These are phyloP conservation scores for Alternaria sp. DNA, from an alignment of 2,329 filamentous ascomycete species.

Conservation along the genomic window DNA sequence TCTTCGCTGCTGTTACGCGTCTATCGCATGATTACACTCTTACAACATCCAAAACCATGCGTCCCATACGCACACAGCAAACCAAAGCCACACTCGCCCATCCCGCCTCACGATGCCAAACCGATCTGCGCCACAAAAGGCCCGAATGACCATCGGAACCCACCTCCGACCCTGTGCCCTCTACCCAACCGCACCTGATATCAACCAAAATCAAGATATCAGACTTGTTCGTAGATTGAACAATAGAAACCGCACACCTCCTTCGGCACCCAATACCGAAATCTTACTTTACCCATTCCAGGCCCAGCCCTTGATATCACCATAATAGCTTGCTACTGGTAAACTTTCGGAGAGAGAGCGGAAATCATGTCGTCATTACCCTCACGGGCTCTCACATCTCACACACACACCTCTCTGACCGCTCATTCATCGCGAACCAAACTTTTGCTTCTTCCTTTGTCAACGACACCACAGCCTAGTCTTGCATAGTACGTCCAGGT, in stretches of 20 bases:
- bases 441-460: background rate
- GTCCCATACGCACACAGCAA: background rate
- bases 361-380: conserved; percentile 5
- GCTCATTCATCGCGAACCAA: background rate
- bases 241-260: background rate
- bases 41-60: background rate
- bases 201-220: background rate
- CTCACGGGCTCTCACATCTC: background rate
- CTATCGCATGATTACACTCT: background rate
- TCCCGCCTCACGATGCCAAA: background rate
- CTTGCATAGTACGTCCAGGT: background rate
- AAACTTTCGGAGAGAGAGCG: background rate
- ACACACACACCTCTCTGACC: background rate
- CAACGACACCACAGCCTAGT: background rate
- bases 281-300: background rate
- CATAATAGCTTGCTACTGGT: background rate
- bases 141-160: background rate
- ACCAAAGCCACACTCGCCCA: background rate
- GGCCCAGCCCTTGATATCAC: background rate
- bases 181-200: background rate
- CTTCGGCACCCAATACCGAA: background rate
- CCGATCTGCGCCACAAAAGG: background rate
- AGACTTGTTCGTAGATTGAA: background rate
- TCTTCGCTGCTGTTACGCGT: background rate
- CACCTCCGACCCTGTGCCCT: background rate